Evolutionary conservation across 2,329 filamentous ascomycete species (phyloP), one percentile per base, ranked within the genome.

Genomic region (Phaeosphaeriaceae sp.): DNA sequence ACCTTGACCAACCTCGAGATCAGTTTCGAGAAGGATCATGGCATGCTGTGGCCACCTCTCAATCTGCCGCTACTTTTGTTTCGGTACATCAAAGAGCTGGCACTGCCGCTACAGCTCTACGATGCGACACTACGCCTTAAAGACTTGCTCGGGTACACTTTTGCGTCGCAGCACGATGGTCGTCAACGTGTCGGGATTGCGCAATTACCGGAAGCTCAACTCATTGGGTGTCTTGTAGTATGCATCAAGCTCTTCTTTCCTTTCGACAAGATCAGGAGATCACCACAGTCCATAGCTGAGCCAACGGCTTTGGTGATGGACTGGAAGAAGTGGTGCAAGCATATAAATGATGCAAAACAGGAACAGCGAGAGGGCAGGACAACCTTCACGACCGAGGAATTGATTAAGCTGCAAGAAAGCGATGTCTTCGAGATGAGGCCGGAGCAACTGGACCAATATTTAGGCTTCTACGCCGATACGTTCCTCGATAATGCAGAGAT

Each of bases 171-270:
- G 1, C 80, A 82, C 7, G 40, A 56, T 2, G 51, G 55, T 6
- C 62, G 57, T 33, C 66, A 60, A 11, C 65, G 51, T 60, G 59
- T 71, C 4, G 62, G 72, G 15, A 53, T 70, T 56, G 61, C 52
- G 77, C 78, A 58, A 77, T 82, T 58, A 77, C 82, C 95, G 0
- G 95, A 98, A 70, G 81, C 91, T 6, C 85, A 91, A 45, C 79
- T 97, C 1, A 82, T 92, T 54, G 83, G 88, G 3, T 80, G 92
- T 3, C 76, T 97, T 3, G 81, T 97, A 2, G 83, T 96, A 15
- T 87, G 90, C 3, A 88, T 90, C 3, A 97, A 97, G 68, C 76
- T 97, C 2, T 82, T 90, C 20, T 93, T 92, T 67, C 92, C 94
- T 0, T 87, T 97, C 46, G 87, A 92, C 68, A 79, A 81, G 21